Evolutionary conservation across 73 alveolate genomes (phyloP).

Genomic region (Paramecium caudatum): DNA sequence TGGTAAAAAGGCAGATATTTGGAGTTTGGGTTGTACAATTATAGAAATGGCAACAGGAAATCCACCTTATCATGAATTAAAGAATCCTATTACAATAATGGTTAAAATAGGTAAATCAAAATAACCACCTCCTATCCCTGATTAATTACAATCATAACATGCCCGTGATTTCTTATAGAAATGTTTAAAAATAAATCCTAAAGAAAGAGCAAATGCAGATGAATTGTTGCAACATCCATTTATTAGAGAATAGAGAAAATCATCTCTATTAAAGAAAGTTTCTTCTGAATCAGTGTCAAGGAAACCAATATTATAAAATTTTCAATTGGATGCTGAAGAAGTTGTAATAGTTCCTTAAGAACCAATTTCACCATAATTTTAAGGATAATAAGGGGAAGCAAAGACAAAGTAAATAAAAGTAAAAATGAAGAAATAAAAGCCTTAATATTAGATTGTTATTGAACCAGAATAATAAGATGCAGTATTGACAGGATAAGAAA

Average conservation of each 20-base stretch:
- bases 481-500: conserved; percentile 17
- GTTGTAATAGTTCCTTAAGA: not conserved
- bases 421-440: conserved; percentile 8
- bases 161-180: conserved; percentile 83
- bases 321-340: not conserved
- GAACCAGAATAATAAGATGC: conserved; percentile 21
- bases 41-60: conserved; percentile 96
- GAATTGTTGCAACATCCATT: conserved; percentile 85
- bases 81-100: conserved; percentile 76
- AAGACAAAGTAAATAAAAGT: not conserved
- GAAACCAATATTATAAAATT: not conserved
- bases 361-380: conserved; percentile 31
- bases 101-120: conserved; percentile 73
- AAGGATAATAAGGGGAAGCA: not conserved
- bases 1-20: conserved; percentile 93
- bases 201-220: conserved; percentile 82
- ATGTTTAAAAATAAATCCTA: conserved; percentile 85
- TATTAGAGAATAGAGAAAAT: conserved; percentile 25
- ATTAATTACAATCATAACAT: conserved; percentile 72
- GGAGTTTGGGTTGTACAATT: conserved; percentile 96
- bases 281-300: not conserved
- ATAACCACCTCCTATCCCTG: conserved; percentile 85
- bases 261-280: not conserved
- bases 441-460: not conserved
- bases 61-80: conserved; percentile 89